A percentile compares a stretch with the other conserved stretches of the same genome.
Evolutionary conservation across 192 early-diverging fungal species (phyloP).

Genomic region (Coemansia sp.): DNA sequence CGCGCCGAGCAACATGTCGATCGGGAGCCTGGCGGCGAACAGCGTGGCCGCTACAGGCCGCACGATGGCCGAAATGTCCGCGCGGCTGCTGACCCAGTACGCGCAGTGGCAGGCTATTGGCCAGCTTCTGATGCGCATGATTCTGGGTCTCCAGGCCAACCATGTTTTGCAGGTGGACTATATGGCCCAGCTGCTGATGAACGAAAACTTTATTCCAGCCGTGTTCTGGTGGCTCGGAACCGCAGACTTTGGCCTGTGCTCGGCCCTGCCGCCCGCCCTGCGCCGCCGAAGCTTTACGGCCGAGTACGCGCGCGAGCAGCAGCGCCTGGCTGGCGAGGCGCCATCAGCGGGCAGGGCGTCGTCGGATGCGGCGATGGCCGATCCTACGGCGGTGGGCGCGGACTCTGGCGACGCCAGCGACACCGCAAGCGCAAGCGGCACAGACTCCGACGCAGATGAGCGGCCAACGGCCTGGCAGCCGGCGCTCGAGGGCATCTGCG

Average conservation of each 20-base stretch:
- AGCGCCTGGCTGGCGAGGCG: background rate
- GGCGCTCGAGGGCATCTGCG: conserved; percentile 26
- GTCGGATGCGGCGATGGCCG: background rate
- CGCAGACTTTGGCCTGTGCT: conserved; percentile 26
- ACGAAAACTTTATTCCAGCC: conserved; percentile 50
- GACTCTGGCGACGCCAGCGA: conserved; percentile 2
- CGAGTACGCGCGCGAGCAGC: conserved; percentile 9
- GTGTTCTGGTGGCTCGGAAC: conserved; percentile 57
- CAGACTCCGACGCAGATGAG: background rate
- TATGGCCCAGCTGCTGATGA: conserved; percentile 50
- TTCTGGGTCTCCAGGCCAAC: conserved; percentile 38
- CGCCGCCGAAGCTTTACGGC: conserved; percentile 31
- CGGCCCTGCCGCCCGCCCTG: conserved; percentile 17
- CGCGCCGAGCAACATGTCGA: conserved; percentile 1
- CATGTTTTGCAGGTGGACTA: conserved; percentile 53
- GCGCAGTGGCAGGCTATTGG: conserved; percentile 51
- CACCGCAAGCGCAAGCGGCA: background rate
- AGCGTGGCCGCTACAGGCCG: background rate
- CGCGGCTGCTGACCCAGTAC: conserved; percentile 46
- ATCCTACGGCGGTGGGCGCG: background rate
- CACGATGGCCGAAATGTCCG: conserved; percentile 27
- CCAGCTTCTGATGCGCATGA: conserved; percentile 28
- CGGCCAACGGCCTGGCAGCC: conserved; percentile 9
- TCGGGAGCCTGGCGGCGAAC: background rate
- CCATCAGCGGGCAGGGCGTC: too few species aligned